Percentiles rank a stretch among this genome's conserved stretches.
phyloP scores from a whole-genome alignment of 2,329 filamentous ascomycete genomes.

The Cercospora sp. region DNA sequence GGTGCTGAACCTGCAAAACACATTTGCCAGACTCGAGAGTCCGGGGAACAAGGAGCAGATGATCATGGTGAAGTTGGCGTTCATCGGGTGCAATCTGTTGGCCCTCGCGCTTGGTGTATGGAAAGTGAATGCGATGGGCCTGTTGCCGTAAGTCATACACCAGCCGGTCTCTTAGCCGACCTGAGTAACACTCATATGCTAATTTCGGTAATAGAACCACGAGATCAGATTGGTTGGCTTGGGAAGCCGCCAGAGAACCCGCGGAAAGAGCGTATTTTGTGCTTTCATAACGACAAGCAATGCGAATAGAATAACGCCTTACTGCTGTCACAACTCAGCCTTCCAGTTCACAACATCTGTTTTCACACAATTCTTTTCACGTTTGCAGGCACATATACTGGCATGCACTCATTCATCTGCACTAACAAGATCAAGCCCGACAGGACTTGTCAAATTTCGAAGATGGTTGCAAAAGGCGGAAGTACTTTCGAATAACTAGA shows the following conservation, averaged over 20 bases:
- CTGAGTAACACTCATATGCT: slow-evolving; percentile 17
- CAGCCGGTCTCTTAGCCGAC: background rate
- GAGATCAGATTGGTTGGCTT: slow-evolving; percentile 94
- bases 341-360: background rate
- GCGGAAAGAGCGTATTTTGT: slow-evolving; percentile 59
- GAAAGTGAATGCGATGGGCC: slow-evolving; percentile 96
- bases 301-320: background rate
- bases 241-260: slow-evolving; percentile 75
- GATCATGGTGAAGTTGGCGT: slow-evolving; percentile 80
- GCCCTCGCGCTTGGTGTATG: slow-evolving; percentile 84
- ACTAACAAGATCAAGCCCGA: background rate
- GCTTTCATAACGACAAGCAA: slow-evolving; percentile 25
- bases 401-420: background rate
- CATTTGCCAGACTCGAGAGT: slow-evolving; percentile 89
- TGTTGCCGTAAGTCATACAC: slow-evolving; percentile 71
- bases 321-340: background rate
- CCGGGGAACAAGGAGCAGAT: slow-evolving; percentile 72
- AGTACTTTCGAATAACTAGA: background rate
- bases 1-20: slow-evolving; percentile 75
- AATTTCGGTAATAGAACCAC: slow-evolving; percentile 66
- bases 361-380: background rate
- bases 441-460: background rate
- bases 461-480: background rate
- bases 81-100: slow-evolving; percentile 81
- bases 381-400: background rate